Evolutionary conservation across 352 stramenopile genomes (phyloP).

Genomic region (Phytopythium oedochilum): DNA sequence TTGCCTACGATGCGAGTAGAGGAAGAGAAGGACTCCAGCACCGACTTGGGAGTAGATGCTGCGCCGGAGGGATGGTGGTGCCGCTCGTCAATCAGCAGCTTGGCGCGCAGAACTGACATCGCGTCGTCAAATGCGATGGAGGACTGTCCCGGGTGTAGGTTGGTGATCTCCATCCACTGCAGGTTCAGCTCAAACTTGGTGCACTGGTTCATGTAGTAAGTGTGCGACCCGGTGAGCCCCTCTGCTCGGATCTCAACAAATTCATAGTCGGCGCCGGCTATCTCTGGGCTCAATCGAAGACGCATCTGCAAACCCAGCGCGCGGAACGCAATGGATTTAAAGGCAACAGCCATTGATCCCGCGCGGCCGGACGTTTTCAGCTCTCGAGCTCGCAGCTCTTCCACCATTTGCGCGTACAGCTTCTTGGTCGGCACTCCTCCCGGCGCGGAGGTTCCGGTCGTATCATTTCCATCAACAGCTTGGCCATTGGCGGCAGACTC

Average conservation of each 20-base stretch:
- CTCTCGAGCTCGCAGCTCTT: slow-evolving; percentile 62
- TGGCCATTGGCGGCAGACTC: slow-evolving; percentile 5
- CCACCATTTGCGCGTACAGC: slow-evolving; percentile 49
- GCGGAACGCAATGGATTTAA: slow-evolving; percentile 75
- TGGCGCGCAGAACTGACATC: slow-evolving; percentile 65
- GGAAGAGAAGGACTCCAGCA: not conserved
- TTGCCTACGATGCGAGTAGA: slow-evolving; percentile 12
- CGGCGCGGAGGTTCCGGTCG: slow-evolving; percentile 18
- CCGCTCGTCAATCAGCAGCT: slow-evolving; percentile 58
- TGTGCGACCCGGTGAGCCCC: slow-evolving; percentile 56
- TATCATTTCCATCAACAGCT: slow-evolving; percentile 21
- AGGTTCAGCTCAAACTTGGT: slow-evolving; percentile 75
- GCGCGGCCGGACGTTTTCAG: slow-evolving; percentile 30
- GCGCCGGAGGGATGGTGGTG: not conserved
- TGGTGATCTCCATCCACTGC: slow-evolving; percentile 82
- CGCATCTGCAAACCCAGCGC: slow-evolving; percentile 49
- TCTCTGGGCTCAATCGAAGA: slow-evolving; percentile 55
- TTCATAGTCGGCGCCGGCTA: slow-evolving; percentile 49
- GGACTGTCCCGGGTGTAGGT: slow-evolving; percentile 62
- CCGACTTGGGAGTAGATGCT: not conserved
- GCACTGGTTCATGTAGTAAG: slow-evolving; percentile 62
- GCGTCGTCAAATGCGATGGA: slow-evolving; percentile 75
- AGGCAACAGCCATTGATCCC: slow-evolving; percentile 15
- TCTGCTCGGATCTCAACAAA: slow-evolving; percentile 72
- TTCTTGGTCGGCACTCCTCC: slow-evolving; percentile 39